Evolutionary conservation across 805 yeast species (phyloP), one percentile per base, ranked within the genome.

Genomic region (Maudiozyma pseudohumilis): DNA sequence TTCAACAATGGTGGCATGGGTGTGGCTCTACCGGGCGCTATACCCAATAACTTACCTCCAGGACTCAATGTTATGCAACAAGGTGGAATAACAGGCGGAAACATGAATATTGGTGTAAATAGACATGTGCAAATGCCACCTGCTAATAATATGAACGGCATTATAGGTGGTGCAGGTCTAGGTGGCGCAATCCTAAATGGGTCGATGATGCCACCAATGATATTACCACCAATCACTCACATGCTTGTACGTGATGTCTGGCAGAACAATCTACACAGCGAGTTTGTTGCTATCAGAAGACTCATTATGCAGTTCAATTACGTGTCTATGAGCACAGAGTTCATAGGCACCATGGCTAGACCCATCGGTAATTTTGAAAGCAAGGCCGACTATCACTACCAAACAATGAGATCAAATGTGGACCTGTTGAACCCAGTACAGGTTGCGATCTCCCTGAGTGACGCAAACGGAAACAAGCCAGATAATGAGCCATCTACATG

Each of bases 331-430:
- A 88, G 87, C 49, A 87, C 94, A 33, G 97, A 92, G 59, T 87
- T 92, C 55, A 96, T 96, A 0, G 98, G 98, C 0, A 84, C 94
- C 17, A 80, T 89, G 20, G 95, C 95, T 2, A 74, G 98, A 50
- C 98, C 98, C 12, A 83, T 92, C 42, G 98, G 98, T 15, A 76
- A 84, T 15, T 92, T 92, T 62, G 76, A 85, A 50, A 77, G 92
- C 2, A 83, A 92, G 12, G 71, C 81, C 18, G 97, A 92, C 59
- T 92, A 87, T 60, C 97, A 92, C 59, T 92, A 89, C 56, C 98
- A 92, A 60, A 89, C 97, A 0, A 71, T 92, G 62, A 72, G 98
- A 53, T 70, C 94, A 8, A 92, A 92, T 57, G 83, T 92, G 3
- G 98, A 92, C 59, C 68, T 92, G 39, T 63, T 88, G 47, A 79